Percentiles rank a stretch among this genome's conserved stretches.
Evolutionary conservation across 225 moss, liverwort and hornwort species (phyloP).

Genomic region (Pseudisothecium myosuroides): DNA sequence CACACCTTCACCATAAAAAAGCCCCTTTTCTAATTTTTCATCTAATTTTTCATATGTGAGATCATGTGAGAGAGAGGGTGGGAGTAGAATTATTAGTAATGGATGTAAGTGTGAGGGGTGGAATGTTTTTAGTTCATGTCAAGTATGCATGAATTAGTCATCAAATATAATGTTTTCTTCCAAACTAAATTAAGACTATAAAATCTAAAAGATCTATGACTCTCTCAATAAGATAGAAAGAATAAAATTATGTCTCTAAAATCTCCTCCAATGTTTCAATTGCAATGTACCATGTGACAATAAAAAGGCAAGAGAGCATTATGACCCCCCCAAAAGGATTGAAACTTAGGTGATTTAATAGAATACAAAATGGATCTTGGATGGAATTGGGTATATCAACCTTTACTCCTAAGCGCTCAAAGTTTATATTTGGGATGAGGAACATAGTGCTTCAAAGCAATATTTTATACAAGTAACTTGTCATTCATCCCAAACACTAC

Average conservation of each 20-base stretch:
- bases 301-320: no score
- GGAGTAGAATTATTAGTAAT: neutral
- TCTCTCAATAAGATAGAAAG: neutral
- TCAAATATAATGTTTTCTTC: accelerated
- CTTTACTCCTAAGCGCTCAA: accelerated
- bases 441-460: neutral
- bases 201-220: neutral
- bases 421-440: no score
- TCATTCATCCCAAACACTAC: neutral
- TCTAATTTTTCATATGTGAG: neutral
- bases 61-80: accelerated
- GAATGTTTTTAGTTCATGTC: neutral
- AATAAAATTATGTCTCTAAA: no score
- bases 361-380: neutral
- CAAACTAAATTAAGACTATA: neutral
- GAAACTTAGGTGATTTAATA: neutral
- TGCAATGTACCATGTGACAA: neutral
- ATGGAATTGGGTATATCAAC: neutral
- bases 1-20: accelerated
- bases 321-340: accelerated
- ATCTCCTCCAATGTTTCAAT: neutral
- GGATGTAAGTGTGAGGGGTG: accelerated
- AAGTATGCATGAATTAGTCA: neutral
- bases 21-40: accelerated
- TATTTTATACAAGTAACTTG: neutral